Evolutionary conservation across 192 early-diverging fungal species (phyloP).

Genomic region (Umbelopsis sp.): DNA sequence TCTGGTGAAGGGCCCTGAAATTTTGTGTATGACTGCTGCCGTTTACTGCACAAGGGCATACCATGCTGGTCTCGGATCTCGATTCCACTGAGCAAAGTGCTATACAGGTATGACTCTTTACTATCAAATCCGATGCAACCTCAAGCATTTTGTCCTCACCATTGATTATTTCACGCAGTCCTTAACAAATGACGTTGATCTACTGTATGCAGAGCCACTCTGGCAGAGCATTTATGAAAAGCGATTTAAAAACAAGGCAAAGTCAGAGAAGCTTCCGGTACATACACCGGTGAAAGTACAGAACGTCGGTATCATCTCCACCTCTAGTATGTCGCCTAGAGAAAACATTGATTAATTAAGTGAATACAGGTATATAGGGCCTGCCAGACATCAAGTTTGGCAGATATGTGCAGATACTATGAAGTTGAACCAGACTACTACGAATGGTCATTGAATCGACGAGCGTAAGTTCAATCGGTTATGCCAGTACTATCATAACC

Average conservation of each 20-base stretch:
- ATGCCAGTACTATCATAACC: too few relatives aligned
- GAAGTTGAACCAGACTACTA: constrained; percentile 80
- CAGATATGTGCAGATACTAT: constrained; percentile 58
- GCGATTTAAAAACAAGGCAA: background rate
- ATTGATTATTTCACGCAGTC: background rate
- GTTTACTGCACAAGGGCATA: background rate
- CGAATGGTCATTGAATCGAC: constrained; percentile 70
- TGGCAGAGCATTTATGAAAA: background rate
- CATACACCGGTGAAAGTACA: background rate
- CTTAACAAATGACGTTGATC: background rate
- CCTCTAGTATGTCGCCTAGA: background rate
- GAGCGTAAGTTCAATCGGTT: constrained; percentile 54
- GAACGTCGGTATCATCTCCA: background rate
- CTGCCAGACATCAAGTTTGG: constrained; percentile 13
- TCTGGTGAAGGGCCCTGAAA: too few relatives aligned
- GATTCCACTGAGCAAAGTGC: background rate
- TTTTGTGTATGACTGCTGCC: too few relatives aligned
- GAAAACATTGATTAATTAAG: background rate
- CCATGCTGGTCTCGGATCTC: background rate
- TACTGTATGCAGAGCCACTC: background rate
- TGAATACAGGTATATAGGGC: background rate
- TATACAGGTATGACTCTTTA: background rate
- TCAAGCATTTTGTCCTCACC: too few relatives aligned
- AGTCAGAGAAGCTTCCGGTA: background rate
- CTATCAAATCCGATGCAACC: background rate